Base-by-base conservation (phyloP, 495 filamentous ascomycete species). In the Daldinia childiae region DNA sequence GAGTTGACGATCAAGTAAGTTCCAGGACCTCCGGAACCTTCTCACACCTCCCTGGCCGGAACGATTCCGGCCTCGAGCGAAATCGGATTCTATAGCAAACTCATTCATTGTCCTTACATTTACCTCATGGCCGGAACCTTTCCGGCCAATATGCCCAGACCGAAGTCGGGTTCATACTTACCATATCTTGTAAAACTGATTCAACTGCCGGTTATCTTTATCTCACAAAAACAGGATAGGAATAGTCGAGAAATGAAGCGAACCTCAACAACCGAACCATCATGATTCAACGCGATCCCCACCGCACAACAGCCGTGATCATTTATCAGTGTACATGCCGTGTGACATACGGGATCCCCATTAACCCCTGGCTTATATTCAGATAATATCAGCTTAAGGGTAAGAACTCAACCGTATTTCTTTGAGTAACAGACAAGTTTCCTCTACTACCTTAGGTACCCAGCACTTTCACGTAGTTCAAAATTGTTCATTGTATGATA, bases 61-160 rank as follows among this genome's bases (percentile, higher is more conserved):
- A 73, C 26, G 12, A 9, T 72, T 72, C 69, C 69, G 69, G 69
- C 69, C 69, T 52, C 45, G 12, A 63, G 51, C 63, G 69, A 72
- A 11, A 72, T 54, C 63, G 63, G 69, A 66, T 48, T 64, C 34
- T 45, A 39, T 26, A 59, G 15, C 34, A 4, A 62, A 39, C 34
- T 34, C 21, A 32, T 4, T 12, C 12, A 55, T 58, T 6, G 21
- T 50, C 26, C 0, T 21, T 29, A 24, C 11, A 50, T 55, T 55
- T 36, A 50, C 34, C 36, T 66, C 51, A 38, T 58, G 65, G 62
- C 71, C 69, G 61, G 71, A 69, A 69, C 24, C 2, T 4, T 58
- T 68, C 65, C 65, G 62, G 39, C 56, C 70, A 21, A 27, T n/a
- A 45, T 3, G 36, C 27, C 59, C 45, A 30, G 64, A 11, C 17